Conservation (phyloP, 208 protist species). For the Trypanosoma vivax region DNA sequence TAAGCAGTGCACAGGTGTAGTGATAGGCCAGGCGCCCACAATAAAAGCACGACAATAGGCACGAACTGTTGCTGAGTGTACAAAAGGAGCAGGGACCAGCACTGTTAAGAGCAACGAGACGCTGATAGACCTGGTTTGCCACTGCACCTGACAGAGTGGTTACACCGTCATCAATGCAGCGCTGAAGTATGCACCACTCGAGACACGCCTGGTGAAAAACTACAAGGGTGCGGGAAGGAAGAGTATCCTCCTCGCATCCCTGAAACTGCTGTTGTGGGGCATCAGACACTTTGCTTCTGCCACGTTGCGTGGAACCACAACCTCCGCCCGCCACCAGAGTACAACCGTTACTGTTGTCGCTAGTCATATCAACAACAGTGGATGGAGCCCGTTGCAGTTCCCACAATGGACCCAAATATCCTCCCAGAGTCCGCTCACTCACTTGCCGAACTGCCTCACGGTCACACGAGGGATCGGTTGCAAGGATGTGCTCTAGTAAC, state of each 20-base stretch:
- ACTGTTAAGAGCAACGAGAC: constrained; percentile 6
- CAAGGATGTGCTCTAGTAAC: constrained; percentile 43
- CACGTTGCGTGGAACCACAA: too few relatives aligned
- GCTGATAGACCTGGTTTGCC: constrained; percentile 1
- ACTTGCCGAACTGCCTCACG: constrained; percentile 27
- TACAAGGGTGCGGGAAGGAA: neutral
- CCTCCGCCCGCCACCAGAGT: too few relatives aligned
- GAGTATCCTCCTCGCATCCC: neutral
- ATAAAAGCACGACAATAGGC: constrained; percentile 8
- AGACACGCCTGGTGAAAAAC: constrained; percentile 65
- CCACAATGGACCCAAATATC: constrained; percentile 64
- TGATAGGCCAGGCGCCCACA: constrained; percentile 33
- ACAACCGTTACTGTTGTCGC: neutral
- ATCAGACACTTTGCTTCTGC: neutral
- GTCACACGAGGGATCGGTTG: constrained; percentile 31
- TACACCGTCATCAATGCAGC: neutral
- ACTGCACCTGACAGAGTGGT: neutral
- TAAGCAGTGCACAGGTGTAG: constrained; percentile 67
- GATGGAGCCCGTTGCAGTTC: constrained; percentile 9
- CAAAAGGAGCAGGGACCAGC: constrained; percentile 17
- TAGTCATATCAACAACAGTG: neutral
- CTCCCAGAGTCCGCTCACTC: constrained; percentile 39
- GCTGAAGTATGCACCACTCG: constrained; percentile 55
- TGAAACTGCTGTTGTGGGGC: neutral
- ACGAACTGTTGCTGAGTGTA: neutral